Evolutionary conservation across 495 filamentous ascomycete species (phyloP).

Genomic region (Neurospora terricola): DNA sequence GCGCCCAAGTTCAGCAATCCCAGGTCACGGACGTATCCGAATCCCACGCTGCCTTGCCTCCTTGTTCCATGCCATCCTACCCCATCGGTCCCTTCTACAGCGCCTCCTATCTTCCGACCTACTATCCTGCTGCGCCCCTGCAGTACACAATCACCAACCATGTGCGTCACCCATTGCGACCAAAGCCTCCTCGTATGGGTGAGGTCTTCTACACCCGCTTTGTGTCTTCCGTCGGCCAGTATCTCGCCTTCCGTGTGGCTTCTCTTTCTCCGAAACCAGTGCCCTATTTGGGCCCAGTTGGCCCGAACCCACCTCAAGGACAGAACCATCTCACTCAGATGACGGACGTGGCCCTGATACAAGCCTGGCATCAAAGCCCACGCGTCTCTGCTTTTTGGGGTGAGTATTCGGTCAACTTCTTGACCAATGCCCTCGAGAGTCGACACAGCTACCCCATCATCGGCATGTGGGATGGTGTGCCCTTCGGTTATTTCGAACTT

Average conservation of each 20-base stretch:
- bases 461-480: conserved; percentile 87
- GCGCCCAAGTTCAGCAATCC: conserved; percentile 8
- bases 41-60: conserved; percentile 8
- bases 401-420: conserved; percentile 55
- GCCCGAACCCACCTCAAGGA: conserved; percentile 23
- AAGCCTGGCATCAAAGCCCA: conserved; percentile 84
- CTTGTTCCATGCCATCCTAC: conserved; percentile 18
- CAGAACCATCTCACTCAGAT: conserved; percentile 23
- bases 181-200: conserved; percentile 80
- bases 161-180: conserved; percentile 76
- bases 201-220: conserved; percentile 86
- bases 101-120: conserved; percentile 74
- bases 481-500: conserved; percentile 95
- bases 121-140: conserved; percentile 73
- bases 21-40: conserved; percentile 16
- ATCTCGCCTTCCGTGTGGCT: conserved; percentile 79
- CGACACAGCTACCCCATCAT: conserved; percentile 83
- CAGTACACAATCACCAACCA: conserved; percentile 73
- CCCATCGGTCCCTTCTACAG: conserved; percentile 61
- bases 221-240: conserved; percentile 71
- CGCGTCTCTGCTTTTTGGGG: conserved; percentile 81
- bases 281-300: conserved; percentile 43
- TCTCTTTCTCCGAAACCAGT: conserved; percentile 45
- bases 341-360: conserved; percentile 63
- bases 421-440: conserved; percentile 51